Base-by-base conservation (phyloP, 108 stramenopile genomes). In the Pseudonitzschia pungens region DNA sequence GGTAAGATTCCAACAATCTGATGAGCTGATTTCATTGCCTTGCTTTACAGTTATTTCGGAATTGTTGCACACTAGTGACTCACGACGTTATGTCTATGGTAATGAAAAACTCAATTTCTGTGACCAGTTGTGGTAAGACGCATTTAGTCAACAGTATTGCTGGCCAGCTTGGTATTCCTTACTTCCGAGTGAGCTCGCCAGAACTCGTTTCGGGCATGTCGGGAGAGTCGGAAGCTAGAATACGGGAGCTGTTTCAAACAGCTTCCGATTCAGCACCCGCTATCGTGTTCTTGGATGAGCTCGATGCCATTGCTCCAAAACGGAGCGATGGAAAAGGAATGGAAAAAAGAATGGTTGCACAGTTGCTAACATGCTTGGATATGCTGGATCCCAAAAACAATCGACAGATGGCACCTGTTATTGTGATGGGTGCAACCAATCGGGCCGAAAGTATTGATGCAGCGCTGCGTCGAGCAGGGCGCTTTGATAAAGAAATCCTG, bases 261-360 rank as follows among this genome's bases (percentile, higher is more conserved):
- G 98, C 99, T 28, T 77, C 87, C n/a, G 84, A 89, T 53, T 78
- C 87, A 76, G 97, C 98, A 32, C 98, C 99, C 0, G 75, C 92
- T 24, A 93, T 99, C 10, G 87, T 99, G 20, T 99, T 99, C 76
- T 91, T 99, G 76, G 98, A 99, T 71, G 98, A 99, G 81, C 82
- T 99, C 26, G 99, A 99, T 78, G 95, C 97, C 24, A 95, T 99
- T 70, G 98, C 96, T 42, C 91, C 96, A 65, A 96, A 93, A 79
- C 87, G 99, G 20, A 90, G 83, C 11, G 92, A 88, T n/a, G 90
- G 84, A 27, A 80, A 89, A 2, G 94, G 96, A 4, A 99, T 99
- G 98, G 98, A 99, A 76, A 95, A 96, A 60, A 84, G 98, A 24
- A 97, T 99, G 63, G 97, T 99, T 11, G 97, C 98, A 10, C 98